Conservation (phyloP, 129 eudicot species). For the Glebionis coronaria region DNA sequence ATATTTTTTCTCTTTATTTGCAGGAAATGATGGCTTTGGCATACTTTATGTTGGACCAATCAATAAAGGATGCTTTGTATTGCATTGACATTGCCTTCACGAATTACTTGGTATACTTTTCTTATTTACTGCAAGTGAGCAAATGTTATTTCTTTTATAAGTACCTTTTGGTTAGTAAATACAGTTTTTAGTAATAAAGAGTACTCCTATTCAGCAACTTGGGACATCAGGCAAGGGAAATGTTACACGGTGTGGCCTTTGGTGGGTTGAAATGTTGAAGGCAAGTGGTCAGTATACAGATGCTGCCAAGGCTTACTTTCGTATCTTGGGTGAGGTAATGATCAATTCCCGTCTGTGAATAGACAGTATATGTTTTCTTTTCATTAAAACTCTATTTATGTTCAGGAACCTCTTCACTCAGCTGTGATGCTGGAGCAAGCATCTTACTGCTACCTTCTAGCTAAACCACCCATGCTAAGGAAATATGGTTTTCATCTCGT, state of each 20-base stretch:
- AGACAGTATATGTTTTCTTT: background rate
- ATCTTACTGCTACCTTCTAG: conserved; percentile 82
- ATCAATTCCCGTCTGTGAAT: conserved; percentile 38
- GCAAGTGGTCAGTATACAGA: conserved; percentile 84
- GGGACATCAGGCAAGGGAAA: conserved; percentile 77
- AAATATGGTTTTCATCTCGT: conserved; percentile 98
- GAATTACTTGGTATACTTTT: conserved; percentile 58
- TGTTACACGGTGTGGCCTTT: conserved; percentile 91
- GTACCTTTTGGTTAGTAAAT: background rate
- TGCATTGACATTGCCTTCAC: conserved; percentile 94
- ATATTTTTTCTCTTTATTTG: conserved; percentile 11
- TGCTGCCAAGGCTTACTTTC: conserved; percentile 87
- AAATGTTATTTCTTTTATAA: background rate
- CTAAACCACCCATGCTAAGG: conserved; percentile 80
- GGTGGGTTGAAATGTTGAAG: conserved; percentile 99
- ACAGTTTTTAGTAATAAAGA: conserved; percentile 7
- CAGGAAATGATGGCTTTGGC: conserved; percentile 98
- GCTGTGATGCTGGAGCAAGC: conserved; percentile 99
- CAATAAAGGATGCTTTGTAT: conserved; percentile 89
- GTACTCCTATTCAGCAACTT: conserved; percentile 49
- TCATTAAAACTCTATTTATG: conserved; percentile 17
- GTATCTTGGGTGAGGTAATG: conserved; percentile 97
- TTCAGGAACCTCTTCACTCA: conserved; percentile 80
- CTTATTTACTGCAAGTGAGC: background rate
- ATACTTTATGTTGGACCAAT: conserved; percentile 91